Evolutionary conservation across 2,329 filamentous ascomycete species (phyloP), one percentile per base, ranked within the genome.

Genomic region (Alternaria hordeiaustralica): DNA sequence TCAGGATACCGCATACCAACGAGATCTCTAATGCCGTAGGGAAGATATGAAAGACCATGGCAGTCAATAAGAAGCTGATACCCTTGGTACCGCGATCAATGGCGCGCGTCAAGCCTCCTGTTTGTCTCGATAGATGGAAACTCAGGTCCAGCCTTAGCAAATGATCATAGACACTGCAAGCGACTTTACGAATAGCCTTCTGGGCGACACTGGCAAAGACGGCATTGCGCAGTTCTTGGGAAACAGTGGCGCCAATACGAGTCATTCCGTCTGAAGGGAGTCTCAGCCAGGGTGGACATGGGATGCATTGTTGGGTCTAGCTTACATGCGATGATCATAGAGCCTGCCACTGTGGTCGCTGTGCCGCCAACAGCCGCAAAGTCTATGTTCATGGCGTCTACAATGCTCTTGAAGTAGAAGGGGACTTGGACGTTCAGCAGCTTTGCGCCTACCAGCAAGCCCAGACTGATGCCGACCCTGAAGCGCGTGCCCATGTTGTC

Each of bases 391-490:
- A 99, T 97, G 20, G 93, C 90, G 80, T 99, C 96, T 45, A 99
- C 93, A 68, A 99, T 98, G 80, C 84, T 94, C 85, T 98, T 98
- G 85, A 99, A 99, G 85, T 97, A 99, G 79, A 99, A 99, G 0
- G 96, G 96, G 50, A 99, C 93, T 83, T 99, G 94, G 15, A 99
- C 96, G 80, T 98, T 99, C 75, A 99, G 76, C 72, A 89, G 89
- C 86, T 99, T 99, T 77, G 94, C 93, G 63, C 94, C 93, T 21
- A 99, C 83, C 41, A 99, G 86, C 66, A 99, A 82, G 8, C 87
- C 88, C 4, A 99, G 87, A n/a, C 95, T 94, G 51, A 97, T 82
- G 11, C 92, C 88, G 33, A 99, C 96, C 66, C 96, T 90, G 66
- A 94, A 82, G 78, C 96, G 93, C 4, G 94, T 96, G 59, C 90